Evolutionary conservation across 2,329 filamentous ascomycete species (phyloP), one percentile per base, ranked within the genome.

Genomic region (Epichloe sibirici): DNA sequence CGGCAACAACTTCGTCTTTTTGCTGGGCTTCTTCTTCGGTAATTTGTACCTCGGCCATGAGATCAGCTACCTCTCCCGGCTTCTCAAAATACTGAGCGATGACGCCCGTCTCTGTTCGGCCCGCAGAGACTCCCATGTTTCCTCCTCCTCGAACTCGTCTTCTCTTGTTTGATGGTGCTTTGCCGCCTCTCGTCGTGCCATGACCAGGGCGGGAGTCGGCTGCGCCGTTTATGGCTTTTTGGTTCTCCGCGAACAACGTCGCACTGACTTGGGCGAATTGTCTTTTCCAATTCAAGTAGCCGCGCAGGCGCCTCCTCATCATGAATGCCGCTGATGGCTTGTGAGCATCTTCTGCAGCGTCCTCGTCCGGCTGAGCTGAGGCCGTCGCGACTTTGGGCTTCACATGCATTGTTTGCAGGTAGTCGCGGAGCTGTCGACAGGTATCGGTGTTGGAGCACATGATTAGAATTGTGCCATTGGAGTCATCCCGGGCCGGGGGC

Each of bases 401-500:
- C 31, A 90, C 77, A 63, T 94, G 82, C 89, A 95, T 96, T 6
- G 82, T 90, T 65, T 95, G 86, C 21, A 98, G 72, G 64, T 91
- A 97, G 65, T 97, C 91, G 57, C 89, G 82, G 43, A 98, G 74
- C 61, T 98, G 93, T 13, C 86, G 80, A 63, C 88, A 95, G 8
- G 89, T 95, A 52, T 83, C 82, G 53, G 87, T 82, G 61, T 95
- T 91, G 28, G 85, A 85, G 64, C 91, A 97, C 93, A 98, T 97
- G 65, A 98, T 88, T 37, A 98, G 72, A 48, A 95, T 89, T 2
- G 88, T 88, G n/a, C 88, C 87, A 63, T 90, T 95, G 0, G 90
- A 95, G 61, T 90, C 88, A 65, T 93, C 89, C 52, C 80, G 76
- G n/a, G 76, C 71, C 8, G 75, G 72, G 5, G 88, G 86, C 57